Evolutionary conservation across 1,284 basidiomycete species (phyloP).

Genomic region (Anthracocystis panici-leucophaei): DNA sequence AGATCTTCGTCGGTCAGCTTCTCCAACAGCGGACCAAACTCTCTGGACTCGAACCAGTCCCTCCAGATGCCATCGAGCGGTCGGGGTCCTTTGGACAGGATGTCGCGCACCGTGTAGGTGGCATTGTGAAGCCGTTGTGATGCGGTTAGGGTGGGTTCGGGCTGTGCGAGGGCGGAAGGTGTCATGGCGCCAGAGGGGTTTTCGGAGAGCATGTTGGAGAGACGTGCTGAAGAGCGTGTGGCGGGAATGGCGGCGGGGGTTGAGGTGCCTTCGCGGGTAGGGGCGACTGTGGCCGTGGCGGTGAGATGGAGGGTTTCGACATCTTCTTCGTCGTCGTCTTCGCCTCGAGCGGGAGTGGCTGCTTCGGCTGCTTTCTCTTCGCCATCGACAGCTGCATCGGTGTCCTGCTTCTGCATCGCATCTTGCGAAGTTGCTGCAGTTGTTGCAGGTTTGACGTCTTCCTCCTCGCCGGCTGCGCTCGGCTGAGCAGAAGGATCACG

Average conservation of each 20-base stretch:
- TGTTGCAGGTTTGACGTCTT: constrained; percentile 5
- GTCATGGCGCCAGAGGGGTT: background rate
- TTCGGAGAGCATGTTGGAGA: constrained; percentile 24
- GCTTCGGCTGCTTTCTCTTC: background rate
- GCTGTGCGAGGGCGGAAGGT: background rate
- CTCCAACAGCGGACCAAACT: constrained; percentile 90
- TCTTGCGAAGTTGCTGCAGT: background rate
- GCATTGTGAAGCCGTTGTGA: constrained; percentile 43
- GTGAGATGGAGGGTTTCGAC: constrained; percentile 52
- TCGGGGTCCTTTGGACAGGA: constrained; percentile 76
- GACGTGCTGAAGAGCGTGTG: constrained; percentile 40
- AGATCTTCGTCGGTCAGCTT: constrained; percentile 89
- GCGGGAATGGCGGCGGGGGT: constrained; percentile 30
- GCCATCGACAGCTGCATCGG: background rate
- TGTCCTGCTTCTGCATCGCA: background rate
- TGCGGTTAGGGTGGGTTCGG: constrained; percentile 20
- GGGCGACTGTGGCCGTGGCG: constrained; percentile 42
- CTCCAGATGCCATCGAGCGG: constrained; percentile 89
- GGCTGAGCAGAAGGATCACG: constrained; percentile 37
- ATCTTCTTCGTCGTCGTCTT: constrained; percentile 48
- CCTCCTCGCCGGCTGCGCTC: constrained; percentile 9
- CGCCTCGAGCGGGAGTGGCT: constrained; percentile 4
- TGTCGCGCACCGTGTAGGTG: constrained; percentile 52
- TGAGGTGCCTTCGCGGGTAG: constrained; percentile 42
- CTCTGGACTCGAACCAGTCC: constrained; percentile 91